Percentiles rank a stretch among this genome's conserved stretches.
Conservation (phyloP, 345 rosid species). For the Melaleuca quinquenervia region DNA sequence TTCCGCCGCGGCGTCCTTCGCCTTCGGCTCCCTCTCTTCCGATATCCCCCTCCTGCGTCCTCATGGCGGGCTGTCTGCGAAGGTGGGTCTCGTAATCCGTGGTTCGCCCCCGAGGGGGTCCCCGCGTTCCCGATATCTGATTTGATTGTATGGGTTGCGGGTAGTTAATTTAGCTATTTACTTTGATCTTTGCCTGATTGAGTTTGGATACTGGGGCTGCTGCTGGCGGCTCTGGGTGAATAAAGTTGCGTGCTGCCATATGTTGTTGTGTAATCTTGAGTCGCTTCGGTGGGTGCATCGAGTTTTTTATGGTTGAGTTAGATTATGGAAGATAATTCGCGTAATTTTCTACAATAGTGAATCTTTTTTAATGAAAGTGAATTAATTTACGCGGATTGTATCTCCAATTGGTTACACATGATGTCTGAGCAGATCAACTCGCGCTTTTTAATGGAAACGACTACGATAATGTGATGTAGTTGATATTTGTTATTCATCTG, state of each 20-base stretch:
- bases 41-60: slow-evolving; percentile 72
- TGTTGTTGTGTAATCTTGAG: background rate
- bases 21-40: slow-evolving; percentile 53
- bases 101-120: background rate
- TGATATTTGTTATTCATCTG: background rate
- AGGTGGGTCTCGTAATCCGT: background rate
- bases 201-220: background rate
- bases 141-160: background rate
- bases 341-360: background rate
- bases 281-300: background rate
- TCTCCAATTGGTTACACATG: background rate
- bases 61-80: slow-evolving; percentile 25
- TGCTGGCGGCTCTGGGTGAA: background rate
- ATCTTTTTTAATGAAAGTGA: background rate
- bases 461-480: background rate
- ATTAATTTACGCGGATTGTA: background rate
- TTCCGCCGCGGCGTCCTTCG: slow-evolving; percentile 19
- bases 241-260: background rate
- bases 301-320: background rate
- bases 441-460: background rate
- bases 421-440: background rate
- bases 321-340: background rate
- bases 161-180: background rate
- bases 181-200: background rate
- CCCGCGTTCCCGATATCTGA: background rate